Base-by-base conservation (phyloP, 2,329 filamentous ascomycete genomes). In the Pyrenophora tritici-repentis region DNA sequence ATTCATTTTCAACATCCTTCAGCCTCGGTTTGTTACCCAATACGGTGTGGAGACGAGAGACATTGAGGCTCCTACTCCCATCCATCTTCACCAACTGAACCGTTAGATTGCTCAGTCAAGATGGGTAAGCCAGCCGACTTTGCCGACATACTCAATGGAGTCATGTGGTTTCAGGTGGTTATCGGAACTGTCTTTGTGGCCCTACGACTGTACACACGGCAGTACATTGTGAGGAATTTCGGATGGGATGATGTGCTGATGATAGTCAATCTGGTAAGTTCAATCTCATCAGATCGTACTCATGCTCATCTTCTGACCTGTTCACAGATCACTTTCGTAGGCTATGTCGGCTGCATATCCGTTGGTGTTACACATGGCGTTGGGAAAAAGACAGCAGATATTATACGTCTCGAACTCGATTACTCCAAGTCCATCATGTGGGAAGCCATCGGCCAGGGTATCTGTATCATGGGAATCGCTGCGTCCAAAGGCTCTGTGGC, bases 401-500 rank as follows among this genome's bases (percentile, higher is more conserved):
- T 51, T 6, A 40, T 51, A 4, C 48, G 48, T 14, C 48, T 51
- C 32, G 60, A 56, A 5, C 44, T 59, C 14, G 52, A 63, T 39
- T 68, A 68, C 53, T 62, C 65, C 3, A 61, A 66, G 52, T 65
- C 66, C n/a, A 63, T 69, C 14, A 69, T 62, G 51, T 70, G 63
- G 59, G 66, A 68, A 42, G 66, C 62, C 8, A 62, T 71, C 17
- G 67, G 65, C 7, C 68, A 68, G 36, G 66, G 58, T 1, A 61
- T 69, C 22, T 68, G 66, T 36, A 63, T 69, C 32, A 67, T 70
- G 53, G 65, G 66, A 7, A 70, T 70, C 34, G 67, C 66, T 26
- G 59, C 60, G 6, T 67, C 62, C 5, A 71, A 70, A 41, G 61
- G 58, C 4, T 65, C 65, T 3, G 65, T 70, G 10, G 66, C 65